Base-by-base conservation (phyloP, 2,329 filamentous ascomycete species). In the Lachnellula arida region DNA sequence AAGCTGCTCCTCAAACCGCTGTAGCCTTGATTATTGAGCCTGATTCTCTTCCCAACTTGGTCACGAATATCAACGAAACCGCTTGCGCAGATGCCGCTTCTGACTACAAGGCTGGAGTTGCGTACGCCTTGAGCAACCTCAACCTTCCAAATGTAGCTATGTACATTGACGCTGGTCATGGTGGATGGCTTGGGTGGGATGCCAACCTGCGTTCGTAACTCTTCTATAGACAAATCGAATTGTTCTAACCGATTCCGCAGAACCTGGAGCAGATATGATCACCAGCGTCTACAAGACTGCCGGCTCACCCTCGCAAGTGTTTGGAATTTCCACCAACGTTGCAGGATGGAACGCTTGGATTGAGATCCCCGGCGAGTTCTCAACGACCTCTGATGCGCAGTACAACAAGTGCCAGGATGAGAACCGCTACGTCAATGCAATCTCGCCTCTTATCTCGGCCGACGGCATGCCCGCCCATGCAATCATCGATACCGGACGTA, bases 121-220 rank as follows among this genome's bases (percentile, higher is more conserved):
- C 75, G 60, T 80, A 83, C 63, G 80, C 80, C 46, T 57, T 82
- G 57, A 73, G 71, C 57, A 67, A 75, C 51, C 75, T 82, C 28
- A 77, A 82, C 68, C 73, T 82, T 11, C 75, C 78, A 57, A 80
- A 83, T 62, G 79, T 83, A 25, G 73, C 76, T 67, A 80, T 81
- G 79, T 83, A 82, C 61, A 71, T 82, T 47, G 80, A 82, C 59
- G 80, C 78, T 25, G 80, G 79, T 32, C 80, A 84, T 67, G 78
- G 77, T 5, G 81, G 81, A 55, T 83, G 81, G 80, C 75, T 82
- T 53, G 80, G 81, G 55, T 83, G 80, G 80, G 70, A 75, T 5
- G 79, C 76, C 23, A 82, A 83, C 68, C 72, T 81, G 40, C n/a
- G 60, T 65, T 46, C 25, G 62, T 51, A 4, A 19, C 8, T 42